These are phyloP conservation scores for Colletotrichum paranaense DNA, from an alignment of 2,329 filamentous ascomycete species.

Conservation along the genomic window DNA sequence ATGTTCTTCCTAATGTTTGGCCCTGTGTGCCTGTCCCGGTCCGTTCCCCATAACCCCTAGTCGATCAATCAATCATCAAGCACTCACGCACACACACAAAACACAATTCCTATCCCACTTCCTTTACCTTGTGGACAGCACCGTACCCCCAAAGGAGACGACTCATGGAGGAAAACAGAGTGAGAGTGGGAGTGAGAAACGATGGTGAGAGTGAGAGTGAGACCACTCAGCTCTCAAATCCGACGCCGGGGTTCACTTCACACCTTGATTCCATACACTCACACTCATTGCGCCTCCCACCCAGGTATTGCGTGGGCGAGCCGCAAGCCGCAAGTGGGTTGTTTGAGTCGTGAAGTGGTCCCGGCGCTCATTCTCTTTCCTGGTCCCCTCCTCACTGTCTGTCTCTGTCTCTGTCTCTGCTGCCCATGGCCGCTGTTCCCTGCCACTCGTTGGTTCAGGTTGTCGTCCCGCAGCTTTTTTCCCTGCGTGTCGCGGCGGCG, in stretches of 20 bases:
- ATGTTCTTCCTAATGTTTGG: conserved; percentile 1
- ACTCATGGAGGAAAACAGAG: no score
- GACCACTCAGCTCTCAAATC: no score
- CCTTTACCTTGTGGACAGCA: no score
- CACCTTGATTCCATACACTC: background rate
- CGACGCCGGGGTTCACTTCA: no score
- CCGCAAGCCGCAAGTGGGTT: background rate
- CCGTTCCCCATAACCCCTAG: background rate
- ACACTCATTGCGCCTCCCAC: background rate
- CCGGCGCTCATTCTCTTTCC: background rate
- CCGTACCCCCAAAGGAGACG: no score
- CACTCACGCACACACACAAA: background rate
- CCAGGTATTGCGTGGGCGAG: background rate
- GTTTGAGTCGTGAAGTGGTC: conserved; percentile 4
- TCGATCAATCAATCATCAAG: conserved; percentile 17
- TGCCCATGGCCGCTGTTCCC: background rate
- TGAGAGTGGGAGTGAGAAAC: no score
- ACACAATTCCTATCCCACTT: background rate
- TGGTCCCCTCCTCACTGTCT: background rate
- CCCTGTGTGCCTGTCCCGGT: conserved; percentile 2
- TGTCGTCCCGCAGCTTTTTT: conserved; percentile 8
- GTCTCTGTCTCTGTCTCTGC: background rate
- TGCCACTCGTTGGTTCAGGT: background rate
- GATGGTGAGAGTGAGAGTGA: no score
- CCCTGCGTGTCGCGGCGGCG: conserved; percentile 10